Conservation (phyloP, 164 flowering plant species). For the Aristolochia californica region DNA sequence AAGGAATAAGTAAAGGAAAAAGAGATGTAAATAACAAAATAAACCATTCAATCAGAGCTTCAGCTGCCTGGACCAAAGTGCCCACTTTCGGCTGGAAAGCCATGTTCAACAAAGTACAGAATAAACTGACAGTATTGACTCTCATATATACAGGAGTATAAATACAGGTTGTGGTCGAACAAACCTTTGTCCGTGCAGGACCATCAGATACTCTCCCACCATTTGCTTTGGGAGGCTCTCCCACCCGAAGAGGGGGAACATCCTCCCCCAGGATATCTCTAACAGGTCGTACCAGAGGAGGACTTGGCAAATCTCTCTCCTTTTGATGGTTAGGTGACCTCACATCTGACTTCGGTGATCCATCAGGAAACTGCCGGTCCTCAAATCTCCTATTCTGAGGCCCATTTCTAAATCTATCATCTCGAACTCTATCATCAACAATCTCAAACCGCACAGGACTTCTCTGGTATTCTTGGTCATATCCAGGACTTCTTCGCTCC, state of each 20-base stretch:
- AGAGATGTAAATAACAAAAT: too few relatives aligned
- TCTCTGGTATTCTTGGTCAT: slow-evolving; percentile 51
- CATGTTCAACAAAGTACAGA: too few relatives aligned
- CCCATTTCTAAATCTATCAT: slow-evolving; percentile 83
- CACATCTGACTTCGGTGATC: slow-evolving; percentile 43
- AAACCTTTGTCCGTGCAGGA: slow-evolving; percentile 46
- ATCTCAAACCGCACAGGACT: slow-evolving; percentile 69
- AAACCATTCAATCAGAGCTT: too few relatives aligned
- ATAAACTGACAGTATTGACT: too few relatives aligned
- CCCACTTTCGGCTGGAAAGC: too few relatives aligned
- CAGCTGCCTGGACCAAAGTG: too few relatives aligned
- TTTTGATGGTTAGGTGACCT: slow-evolving; percentile 63
- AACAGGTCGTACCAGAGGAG: slow-evolving; percentile 77
- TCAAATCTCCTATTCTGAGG: slow-evolving; percentile 35
- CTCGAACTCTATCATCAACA: slow-evolving; percentile 83
- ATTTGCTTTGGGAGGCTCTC: slow-evolving; percentile 77
- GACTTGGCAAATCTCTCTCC: slow-evolving; percentile 45
- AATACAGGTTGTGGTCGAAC: too few relatives aligned
- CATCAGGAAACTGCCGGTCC: slow-evolving; percentile 47
- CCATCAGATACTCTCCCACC: slow-evolving; percentile 40
- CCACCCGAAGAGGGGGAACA: slow-evolving; percentile 62
- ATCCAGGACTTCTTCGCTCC: slow-evolving; percentile 72
- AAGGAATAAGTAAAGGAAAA: too few relatives aligned
- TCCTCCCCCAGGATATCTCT: slow-evolving; percentile 88
- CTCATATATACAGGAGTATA: too few relatives aligned